Evolutionary conservation across 1,284 basidiomycete species (phyloP), one percentile per base, ranked within the genome.

Genomic region (Ceratobasidium sp.): DNA sequence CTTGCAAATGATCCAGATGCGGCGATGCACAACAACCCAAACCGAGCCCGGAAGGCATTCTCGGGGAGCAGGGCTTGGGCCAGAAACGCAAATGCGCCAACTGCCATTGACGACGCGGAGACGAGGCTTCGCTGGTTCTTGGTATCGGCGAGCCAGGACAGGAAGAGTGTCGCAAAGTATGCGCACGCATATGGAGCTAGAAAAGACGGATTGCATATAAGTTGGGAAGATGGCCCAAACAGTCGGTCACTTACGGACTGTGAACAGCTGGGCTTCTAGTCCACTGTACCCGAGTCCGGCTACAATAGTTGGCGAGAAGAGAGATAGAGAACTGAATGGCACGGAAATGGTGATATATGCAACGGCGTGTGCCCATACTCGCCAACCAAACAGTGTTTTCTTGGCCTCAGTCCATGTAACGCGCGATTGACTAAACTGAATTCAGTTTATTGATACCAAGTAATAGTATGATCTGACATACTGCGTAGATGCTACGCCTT

Each of bases 261-360:
- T 84, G 77, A 83, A 82, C 17, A 87, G 79, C 75, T 87, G 85
- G 0, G 84, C 83, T 35, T 76, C 72, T 10, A 84, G 79, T 40
- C 78, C 77, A 29, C 77, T 77, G 75, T 83, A 83, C 2, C 84
- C 85, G 20, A 85, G 75, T 8, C 76, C 79, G 32, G 77, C 73
- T 49, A 78, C 75, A 71, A 80, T 80, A 17, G 79, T 78, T 38
- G 79, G 79, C 52, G 76, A 69, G 71, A 80, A 80, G 10, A 80
- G 71, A 17, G 78, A 79, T 47, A 79, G 72, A 71, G 76, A 78
- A n/a, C 75, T 76, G 69, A 79, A 78, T 5, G 79, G 78, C 12
- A 77, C 72, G 2, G 77, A 77, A 45, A 79, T 72, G 29, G 76
- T 75, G 58, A 78, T 72, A 64, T 77, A 77, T 78, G 74, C 84